Evolutionary conservation across 768 basidiomycete species (phyloP).

Genomic region (Gautieria morchelliformis): DNA sequence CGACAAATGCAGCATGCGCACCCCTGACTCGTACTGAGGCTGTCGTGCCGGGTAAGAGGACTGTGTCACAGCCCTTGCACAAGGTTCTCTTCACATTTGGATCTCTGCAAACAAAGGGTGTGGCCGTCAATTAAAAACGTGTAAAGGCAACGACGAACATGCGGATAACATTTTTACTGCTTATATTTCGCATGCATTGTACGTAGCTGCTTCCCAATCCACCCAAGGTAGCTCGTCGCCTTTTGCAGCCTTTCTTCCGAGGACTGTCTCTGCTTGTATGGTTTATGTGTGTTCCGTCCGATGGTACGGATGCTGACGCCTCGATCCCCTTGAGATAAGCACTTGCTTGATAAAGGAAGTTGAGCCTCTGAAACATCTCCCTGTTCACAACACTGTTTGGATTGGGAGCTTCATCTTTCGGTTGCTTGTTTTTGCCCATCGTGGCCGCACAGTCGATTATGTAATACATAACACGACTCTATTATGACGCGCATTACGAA

Average conservation of each 20-base stretch:
- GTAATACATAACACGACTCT: background rate
- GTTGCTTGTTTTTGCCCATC: constrained; percentile 57
- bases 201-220: constrained; percentile 62
- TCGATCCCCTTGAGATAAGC: constrained; percentile 7
- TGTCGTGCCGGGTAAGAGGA: constrained; percentile 61
- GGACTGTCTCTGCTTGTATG: background rate
- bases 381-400: constrained; percentile 41
- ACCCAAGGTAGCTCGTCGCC: constrained; percentile 22
- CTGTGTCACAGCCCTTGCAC: constrained; percentile 57
- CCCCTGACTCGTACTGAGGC: constrained; percentile 57
- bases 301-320: constrained; percentile 18
- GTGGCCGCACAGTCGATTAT: background rate
- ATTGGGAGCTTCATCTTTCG: constrained; percentile 40
- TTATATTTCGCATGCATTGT: constrained; percentile 56
- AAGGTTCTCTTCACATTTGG: constrained; percentile 74
- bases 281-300: background rate
- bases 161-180: constrained; percentile 66
- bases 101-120: constrained; percentile 34
- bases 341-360: constrained; percentile 75
- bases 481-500: constrained; percentile 70
- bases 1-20: constrained; percentile 17
- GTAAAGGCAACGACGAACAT: constrained; percentile 38
- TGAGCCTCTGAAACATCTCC: constrained; percentile 75
- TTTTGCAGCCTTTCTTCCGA: background rate
- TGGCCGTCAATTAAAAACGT: background rate